Conservation (phyloP, 225 moss, liverwort and hornwort genomes). For the Thuidium tamariscinum region DNA sequence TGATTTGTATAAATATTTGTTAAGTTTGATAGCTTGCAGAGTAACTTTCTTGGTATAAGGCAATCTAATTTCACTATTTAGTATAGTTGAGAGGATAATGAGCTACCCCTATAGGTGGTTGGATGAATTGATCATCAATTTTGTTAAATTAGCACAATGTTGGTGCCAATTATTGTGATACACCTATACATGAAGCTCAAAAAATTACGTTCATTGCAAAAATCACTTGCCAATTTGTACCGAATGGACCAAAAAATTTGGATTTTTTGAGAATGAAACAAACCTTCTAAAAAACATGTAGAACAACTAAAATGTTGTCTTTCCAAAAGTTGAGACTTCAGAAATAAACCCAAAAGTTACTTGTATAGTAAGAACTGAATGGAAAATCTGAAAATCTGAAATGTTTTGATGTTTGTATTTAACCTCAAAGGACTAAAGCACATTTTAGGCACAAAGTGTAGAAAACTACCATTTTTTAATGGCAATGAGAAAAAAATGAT, state of each 20-base stretch:
- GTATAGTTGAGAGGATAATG: accelerated
- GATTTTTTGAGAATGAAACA: not conserved
- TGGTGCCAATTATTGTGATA: accelerated
- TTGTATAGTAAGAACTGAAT: not conserved
- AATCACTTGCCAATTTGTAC: not conserved
- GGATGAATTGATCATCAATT: not conserved
- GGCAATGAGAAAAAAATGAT: not conserved
- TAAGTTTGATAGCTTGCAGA: no score
- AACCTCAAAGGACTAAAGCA: accelerated
- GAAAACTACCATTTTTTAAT: not conserved
- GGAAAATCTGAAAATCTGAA: not conserved
- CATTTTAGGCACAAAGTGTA: not conserved
- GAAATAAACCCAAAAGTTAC: not conserved
- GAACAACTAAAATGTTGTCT: not conserved
- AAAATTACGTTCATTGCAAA: no score
- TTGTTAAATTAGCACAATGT: accelerated
- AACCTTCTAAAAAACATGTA: not conserved
- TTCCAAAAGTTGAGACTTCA: not conserved
- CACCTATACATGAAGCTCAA: accelerated
- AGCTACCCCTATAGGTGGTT: not conserved
- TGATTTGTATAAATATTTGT: no score
- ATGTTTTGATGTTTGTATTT: not conserved
- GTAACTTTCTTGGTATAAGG: no score
- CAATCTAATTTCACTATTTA: no score
- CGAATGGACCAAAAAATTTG: not conserved